phyloP scores from a whole-genome alignment of 2,329 filamentous ascomycete species.

The Hypoxylon rubiginosum region DNA sequence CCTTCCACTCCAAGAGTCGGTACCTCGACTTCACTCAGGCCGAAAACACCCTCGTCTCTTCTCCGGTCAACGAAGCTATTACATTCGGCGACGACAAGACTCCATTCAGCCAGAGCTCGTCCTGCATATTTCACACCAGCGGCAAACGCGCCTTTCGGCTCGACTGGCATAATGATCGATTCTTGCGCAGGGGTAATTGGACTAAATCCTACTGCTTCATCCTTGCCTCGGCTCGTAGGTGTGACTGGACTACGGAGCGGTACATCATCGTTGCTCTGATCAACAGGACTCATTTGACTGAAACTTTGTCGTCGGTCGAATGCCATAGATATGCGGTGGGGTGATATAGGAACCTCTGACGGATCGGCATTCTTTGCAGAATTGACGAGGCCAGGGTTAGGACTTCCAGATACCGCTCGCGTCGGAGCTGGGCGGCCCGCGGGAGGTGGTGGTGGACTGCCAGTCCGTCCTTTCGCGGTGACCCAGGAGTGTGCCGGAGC shows the following conservation, averaged over 20 bases:
- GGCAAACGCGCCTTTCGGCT: constrained; percentile 61
- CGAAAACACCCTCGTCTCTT: constrained; percentile 77
- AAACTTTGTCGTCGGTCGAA: constrained; percentile 42
- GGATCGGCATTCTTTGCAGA: constrained; percentile 65
- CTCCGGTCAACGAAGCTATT: constrained; percentile 85
- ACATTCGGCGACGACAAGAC: constrained; percentile 79
- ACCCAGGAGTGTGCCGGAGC: constrained; percentile 77
- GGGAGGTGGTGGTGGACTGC: constrained; percentile 56
- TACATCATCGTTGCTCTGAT: constrained; percentile 44
- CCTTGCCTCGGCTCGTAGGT: constrained; percentile 17
- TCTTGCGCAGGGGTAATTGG: constrained; percentile 48
- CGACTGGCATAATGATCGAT: constrained; percentile 58
- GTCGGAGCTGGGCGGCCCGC: constrained; percentile 60
- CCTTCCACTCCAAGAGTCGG: constrained; percentile 74
- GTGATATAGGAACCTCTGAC: constrained; percentile 51
- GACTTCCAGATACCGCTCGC: constrained; percentile 62
- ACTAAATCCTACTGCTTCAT: constrained; percentile 11
- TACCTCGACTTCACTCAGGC: constrained; percentile 77
- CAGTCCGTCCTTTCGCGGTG: constrained; percentile 56
- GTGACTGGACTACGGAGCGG: constrained; percentile 32
- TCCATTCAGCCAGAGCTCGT: constrained; percentile 83
- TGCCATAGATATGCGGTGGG: constrained; percentile 42
- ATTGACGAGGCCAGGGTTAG: constrained; percentile 62
- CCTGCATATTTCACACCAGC: constrained; percentile 73
- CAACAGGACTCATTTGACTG: constrained; percentile 40